Conservation (phyloP, 1,139 yeast genomes). For the Yamadazyma mexicana region DNA sequence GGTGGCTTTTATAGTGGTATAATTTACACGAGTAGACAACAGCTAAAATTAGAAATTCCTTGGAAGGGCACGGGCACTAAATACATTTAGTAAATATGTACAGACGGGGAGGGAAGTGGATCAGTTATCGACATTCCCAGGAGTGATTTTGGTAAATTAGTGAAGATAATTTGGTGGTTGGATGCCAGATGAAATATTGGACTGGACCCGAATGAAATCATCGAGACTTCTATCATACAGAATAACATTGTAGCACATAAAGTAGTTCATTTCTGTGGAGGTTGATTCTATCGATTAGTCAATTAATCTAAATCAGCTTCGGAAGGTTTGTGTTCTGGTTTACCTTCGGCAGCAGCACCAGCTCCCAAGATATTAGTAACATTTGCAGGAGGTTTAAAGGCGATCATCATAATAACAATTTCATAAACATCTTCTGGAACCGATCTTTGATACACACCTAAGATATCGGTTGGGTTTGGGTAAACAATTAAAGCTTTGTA, state of each 20-base stretch:
- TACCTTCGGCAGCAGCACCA: constrained; percentile 16
- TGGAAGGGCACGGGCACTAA: background rate
- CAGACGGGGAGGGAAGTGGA: background rate
- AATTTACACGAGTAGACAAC: background rate
- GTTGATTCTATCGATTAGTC: no score
- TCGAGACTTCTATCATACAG: no score
- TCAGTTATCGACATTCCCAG: no score
- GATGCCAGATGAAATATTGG: no score
- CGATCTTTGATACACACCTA: constrained; percentile 85
- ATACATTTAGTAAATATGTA: constrained; percentile 1
- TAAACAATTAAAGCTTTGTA: constrained; percentile 94
- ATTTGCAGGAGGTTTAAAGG: constrained; percentile 83
- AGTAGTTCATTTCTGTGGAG: no score
- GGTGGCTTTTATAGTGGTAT: background rate
- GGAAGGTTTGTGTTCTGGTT: constrained; percentile 24
- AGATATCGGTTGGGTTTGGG: constrained; percentile 90
- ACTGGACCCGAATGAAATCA: no score
- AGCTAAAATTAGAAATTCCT: background rate
- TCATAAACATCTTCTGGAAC: constrained; percentile 83
- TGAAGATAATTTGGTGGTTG: no score
- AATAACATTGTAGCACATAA: no score
- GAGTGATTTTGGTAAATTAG: no score
- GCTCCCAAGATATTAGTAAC: constrained; percentile 67
- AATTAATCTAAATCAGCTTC: constrained; percentile 42
- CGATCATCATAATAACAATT: constrained; percentile 82